Percentiles rank a stretch among this genome's conserved stretches.
These are phyloP conservation scores for Pseudogymnoascus sp. DNA, from an alignment of 2,329 filamentous ascomycete genomes.

Conservation along the genomic window DNA sequence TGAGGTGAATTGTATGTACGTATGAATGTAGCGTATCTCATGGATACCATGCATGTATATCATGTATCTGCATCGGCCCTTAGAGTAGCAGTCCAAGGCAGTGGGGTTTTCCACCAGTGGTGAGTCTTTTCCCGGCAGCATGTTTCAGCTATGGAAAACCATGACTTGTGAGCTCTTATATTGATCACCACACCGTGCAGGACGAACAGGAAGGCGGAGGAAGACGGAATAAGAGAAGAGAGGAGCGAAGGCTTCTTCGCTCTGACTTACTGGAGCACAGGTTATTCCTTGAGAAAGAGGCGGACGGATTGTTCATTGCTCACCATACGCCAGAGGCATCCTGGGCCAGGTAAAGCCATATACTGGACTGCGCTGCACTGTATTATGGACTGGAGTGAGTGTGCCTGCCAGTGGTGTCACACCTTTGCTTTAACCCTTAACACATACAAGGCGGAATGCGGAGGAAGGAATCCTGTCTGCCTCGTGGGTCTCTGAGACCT, in stretches of 20 bases:
- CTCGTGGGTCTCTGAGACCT: not conserved
- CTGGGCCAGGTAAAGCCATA: not conserved
- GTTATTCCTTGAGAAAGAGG: not conserved
- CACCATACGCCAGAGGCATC: not conserved
- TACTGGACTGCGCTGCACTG: not conserved
- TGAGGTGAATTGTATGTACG: not conserved
- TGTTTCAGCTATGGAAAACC: not conserved
- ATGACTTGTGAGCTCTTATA: not conserved
- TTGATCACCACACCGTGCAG: not conserved
- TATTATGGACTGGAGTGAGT: not conserved
- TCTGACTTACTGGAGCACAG: not conserved
- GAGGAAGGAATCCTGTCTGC: not conserved
- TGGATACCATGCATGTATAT: not conserved
- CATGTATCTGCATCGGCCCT: slow-evolving; percentile 1
- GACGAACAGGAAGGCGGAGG: not conserved
- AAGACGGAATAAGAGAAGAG: not conserved
- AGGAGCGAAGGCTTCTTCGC: not conserved
- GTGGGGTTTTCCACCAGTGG: not conserved
- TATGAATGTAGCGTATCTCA: not conserved
- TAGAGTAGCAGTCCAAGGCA: not conserved
- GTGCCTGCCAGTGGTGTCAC: not conserved
- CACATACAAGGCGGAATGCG: not conserved
- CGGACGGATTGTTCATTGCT: not conserved
- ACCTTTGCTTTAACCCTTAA: not conserved
- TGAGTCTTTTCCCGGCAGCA: not conserved